Conservation (phyloP, 2,329 filamentous ascomycete species). For the Cercospora sp. region DNA sequence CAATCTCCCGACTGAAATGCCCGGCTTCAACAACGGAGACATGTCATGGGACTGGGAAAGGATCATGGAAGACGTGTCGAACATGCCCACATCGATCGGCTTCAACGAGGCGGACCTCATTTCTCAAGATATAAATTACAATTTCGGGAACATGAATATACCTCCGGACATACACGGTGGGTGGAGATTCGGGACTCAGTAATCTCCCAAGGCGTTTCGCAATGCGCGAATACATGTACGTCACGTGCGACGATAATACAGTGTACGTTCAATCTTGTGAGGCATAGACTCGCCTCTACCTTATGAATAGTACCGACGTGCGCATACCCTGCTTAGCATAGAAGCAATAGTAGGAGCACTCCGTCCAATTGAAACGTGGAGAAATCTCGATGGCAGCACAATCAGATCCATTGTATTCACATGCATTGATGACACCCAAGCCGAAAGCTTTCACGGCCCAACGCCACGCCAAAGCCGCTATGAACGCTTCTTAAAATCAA, state of each 20-base stretch:
- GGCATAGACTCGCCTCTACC: background rate
- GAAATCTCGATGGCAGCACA: too few species aligned
- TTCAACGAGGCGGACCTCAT: background rate
- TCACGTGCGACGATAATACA: background rate
- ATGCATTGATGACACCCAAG: background rate
- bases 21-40: slow-evolving; percentile 12
- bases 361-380: too few species aligned
- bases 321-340: background rate
- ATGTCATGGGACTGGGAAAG: slow-evolving; percentile 31
- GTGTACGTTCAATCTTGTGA: background rate
- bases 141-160: background rate
- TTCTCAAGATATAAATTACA: background rate
- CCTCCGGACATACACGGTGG: background rate
- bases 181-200: background rate
- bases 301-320: background rate
- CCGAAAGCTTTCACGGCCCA: background rate
- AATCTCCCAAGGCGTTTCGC: background rate
- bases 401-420: background rate
- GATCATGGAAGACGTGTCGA: slow-evolving; percentile 30
- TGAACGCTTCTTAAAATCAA: background rate
- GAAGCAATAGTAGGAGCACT: background rate
- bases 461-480: background rate
- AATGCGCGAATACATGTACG: background rate
- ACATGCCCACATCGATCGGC: slow-evolving; percentile 1
- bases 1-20: background rate